Evolutionary conservation across 306 rosid genomes (phyloP).

Genomic region (Vachellia collinsii): DNA sequence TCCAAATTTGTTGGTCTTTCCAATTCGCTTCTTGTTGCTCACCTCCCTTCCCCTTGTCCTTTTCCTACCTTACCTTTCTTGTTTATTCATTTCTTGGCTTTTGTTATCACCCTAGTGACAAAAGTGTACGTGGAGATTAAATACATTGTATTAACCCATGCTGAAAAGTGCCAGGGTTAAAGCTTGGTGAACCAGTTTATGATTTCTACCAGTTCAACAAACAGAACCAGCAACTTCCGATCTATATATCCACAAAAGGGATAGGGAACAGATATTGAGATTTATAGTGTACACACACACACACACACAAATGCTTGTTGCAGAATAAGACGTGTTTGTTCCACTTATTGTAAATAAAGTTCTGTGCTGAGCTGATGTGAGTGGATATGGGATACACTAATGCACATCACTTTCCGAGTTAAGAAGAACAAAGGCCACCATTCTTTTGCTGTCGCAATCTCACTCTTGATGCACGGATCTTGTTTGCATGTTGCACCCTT

Average conservation of each 20-base stretch:
- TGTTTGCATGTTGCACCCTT: conserved; percentile 34
- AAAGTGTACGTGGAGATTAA: background rate
- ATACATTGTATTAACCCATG: background rate
- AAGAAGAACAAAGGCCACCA: conserved; percentile 52
- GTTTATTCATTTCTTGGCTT: background rate
- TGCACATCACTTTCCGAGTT: conserved; percentile 48
- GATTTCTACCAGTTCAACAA: background rate
- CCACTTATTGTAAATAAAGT: conserved; percentile 24
- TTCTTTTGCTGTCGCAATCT: conserved; percentile 41
- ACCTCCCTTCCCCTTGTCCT: conserved; percentile 33
- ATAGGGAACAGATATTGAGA: background rate
- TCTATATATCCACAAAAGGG: background rate
- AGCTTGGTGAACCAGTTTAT: background rate
- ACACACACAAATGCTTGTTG: background rate
- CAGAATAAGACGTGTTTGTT: conserved; percentile 36
- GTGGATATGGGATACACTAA: conserved; percentile 34
- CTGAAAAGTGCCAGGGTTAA: background rate
- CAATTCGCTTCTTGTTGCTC: conserved; percentile 61
- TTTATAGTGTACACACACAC: too few relatives aligned
- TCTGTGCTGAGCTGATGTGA: conserved; percentile 44
- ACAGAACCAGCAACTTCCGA: background rate
- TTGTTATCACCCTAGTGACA: background rate
- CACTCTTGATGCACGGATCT: conserved; percentile 52
- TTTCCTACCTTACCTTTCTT: background rate
- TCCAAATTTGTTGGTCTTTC: conserved; percentile 56